These are phyloP conservation scores for Saururus chinensis DNA, from an alignment of 164 flowering plant genomes.

Conservation along the genomic window DNA sequence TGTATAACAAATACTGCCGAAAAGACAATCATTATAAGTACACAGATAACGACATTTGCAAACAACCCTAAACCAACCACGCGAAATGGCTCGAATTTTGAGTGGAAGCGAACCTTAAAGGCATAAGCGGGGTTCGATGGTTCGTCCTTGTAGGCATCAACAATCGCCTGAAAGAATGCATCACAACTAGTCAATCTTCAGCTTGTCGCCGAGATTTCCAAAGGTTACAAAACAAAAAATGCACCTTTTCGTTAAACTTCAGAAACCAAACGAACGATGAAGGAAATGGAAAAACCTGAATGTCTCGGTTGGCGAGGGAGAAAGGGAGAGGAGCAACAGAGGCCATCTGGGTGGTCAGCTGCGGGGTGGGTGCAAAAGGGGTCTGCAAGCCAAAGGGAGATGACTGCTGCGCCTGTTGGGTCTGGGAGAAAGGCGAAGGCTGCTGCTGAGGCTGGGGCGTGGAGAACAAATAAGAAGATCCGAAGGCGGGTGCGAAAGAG, in stretches of 20 bases:
- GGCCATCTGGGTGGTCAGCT: slow-evolving; percentile 95
- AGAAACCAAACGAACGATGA: background rate
- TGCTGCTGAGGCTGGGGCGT: slow-evolving; percentile 27
- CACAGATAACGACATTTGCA: background rate
- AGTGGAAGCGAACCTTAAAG: slow-evolving; percentile 72
- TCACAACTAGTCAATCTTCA: no score
- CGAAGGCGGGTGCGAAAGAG: slow-evolving; percentile 38
- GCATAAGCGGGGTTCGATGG: slow-evolving; percentile 82
- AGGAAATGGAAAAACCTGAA: slow-evolving; percentile 39
- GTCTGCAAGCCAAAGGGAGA: slow-evolving; percentile 30
- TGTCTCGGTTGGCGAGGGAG: slow-evolving; percentile 94
- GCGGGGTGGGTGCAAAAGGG: slow-evolving; percentile 21
- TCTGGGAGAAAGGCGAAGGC: slow-evolving; percentile 4
- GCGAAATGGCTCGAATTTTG: background rate
- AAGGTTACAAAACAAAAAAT: background rate
- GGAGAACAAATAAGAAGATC: slow-evolving; percentile 51
- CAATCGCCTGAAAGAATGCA: slow-evolving; percentile 43
- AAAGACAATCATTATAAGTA: background rate
- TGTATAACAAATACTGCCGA: slow-evolving; percentile 77
- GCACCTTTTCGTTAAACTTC: background rate
- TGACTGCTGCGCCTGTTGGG: slow-evolving; percentile 29
- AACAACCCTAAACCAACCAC: background rate
- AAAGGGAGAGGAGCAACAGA: slow-evolving; percentile 90
- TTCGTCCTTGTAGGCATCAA: slow-evolving; percentile 91
- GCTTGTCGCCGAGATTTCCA: no score